A percentile compares a stretch with the other conserved stretches of the same genome.
These are phyloP conservation scores for Beta macrorhiza DNA, from an alignment of 179 eudicot genomes.

Conservation along the genomic window DNA sequence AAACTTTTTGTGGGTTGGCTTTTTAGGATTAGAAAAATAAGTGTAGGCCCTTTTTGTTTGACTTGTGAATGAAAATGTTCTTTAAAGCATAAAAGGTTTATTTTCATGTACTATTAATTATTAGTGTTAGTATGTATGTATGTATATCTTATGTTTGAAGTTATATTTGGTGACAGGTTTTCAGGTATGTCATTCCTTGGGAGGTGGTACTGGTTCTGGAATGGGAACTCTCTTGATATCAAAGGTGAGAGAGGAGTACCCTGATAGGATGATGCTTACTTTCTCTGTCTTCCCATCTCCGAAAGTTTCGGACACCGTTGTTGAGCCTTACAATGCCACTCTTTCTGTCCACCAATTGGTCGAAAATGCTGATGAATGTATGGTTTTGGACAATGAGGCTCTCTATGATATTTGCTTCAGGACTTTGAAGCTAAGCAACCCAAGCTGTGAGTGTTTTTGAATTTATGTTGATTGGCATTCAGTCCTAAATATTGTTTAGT, in stretches of 20 bases:
- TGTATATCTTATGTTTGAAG: not conserved
- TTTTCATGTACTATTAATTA: not conserved
- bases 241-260: conserved; percentile 18
- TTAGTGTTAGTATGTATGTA: no score
- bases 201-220: conserved; percentile 20
- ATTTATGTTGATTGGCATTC: not conserved
- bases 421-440: conserved; percentile 68
- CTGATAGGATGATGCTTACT: conserved; percentile 20
- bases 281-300: conserved; percentile 22
- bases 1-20: not conserved
- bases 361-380: conserved; percentile 77
- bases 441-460: conserved; percentile 47
- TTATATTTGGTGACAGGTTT: conserved; percentile 45
- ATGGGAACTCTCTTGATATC: conserved; percentile 21
- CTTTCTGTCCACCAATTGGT: conserved; percentile 77
- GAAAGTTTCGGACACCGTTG: conserved; percentile 54
- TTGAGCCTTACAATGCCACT: conserved; percentile 78
- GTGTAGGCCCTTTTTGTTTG: conserved; percentile 4
- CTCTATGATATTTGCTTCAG: conserved; percentile 72
- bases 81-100: not conserved
- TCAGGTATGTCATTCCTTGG: conserved; percentile 71
- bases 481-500: not conserved
- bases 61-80: not conserved
- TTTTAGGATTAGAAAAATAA: not conserved
- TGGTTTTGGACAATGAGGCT: conserved; percentile 76